Evolutionary conservation across 208 protist genomes (phyloP), one percentile per base, ranked within the genome.

Genomic region (Entamoeba dispar): DNA sequence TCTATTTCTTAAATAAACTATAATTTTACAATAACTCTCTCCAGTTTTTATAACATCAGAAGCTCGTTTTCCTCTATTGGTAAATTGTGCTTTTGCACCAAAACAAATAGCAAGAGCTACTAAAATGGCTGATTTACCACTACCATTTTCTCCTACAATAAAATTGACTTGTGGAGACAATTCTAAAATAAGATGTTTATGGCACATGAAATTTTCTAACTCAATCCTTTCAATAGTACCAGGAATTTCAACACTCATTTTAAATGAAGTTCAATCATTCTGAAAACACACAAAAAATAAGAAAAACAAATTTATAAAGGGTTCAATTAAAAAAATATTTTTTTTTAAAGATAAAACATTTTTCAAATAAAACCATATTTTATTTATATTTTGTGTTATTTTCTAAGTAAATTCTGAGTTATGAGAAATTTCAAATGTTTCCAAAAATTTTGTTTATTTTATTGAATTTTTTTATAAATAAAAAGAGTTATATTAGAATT

Each of bases 161-260:
- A 93, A 92, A 73, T 93, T 93, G 0, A 93, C 92, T 34, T 93
- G 47, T 52, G 61, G 31, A 31, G 55, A 50, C 15, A 93, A 92
- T 3, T 93, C 38, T 14, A 93, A n/a, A 50, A 69, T 17, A 49
- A 93, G 15, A 49, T 92, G 55, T 34, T 93, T 34, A 91, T 93
- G 93, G 69, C 93, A 92, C 93, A 93, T 93, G 38, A 93, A 93
- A 73, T 93, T 92, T 61, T 93, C 31, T 15, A 93, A 91, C 7
- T 51, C 49, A 22, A 93, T 93, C 19, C 31, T 31, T 27, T 92
- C 47, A 50, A 93, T 50, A 43, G 47, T 92, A 27, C 90, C 90
- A 86, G 27, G 31, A 86, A 86, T 34, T 31, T 34, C 61, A 38
- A 38, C 3, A 38, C 27, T 38, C 61, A 86, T 86, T 55, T 55